Evolutionary conservation across 768 basidiomycete genomes (phyloP).

Genomic region (Amyloporia xantha): DNA sequence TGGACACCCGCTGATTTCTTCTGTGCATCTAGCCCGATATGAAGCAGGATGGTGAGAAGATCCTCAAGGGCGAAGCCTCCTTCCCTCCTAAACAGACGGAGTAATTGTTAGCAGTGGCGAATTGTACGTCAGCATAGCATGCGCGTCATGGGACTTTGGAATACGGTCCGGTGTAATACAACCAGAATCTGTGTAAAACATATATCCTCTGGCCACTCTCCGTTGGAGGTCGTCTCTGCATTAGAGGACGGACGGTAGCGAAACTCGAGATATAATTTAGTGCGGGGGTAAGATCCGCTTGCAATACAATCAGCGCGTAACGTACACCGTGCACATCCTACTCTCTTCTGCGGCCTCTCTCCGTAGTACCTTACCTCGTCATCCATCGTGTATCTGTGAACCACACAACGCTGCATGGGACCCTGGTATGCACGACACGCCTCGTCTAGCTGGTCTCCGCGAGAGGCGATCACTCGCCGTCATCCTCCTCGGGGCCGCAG

Average conservation of each 20-base stretch:
- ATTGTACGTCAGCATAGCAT: too few relatives aligned
- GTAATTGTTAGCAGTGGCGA: too few relatives aligned
- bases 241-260: too few relatives aligned
- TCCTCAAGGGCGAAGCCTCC: conserved; percentile 5
- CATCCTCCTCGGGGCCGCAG: conserved; percentile 6
- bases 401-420: background rate
- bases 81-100: background rate
- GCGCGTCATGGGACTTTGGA: too few relatives aligned
- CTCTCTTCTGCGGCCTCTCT: background rate
- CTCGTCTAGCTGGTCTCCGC: background rate
- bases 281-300: background rate
- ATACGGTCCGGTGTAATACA: too few relatives aligned
- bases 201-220: too few relatives aligned
- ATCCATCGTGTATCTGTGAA: background rate
- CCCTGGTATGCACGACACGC: background rate
- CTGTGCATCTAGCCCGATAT: conserved; percentile 2
- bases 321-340: background rate
- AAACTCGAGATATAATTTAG: conserved; percentile 1
- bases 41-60: conserved; percentile 9
- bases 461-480: conserved; percentile 1
- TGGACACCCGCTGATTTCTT: background rate
- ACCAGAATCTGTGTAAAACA: too few relatives aligned
- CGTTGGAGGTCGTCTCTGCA: too few relatives aligned
- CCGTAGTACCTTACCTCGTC: background rate
- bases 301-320: conserved; percentile 5